Base-by-base conservation (phyloP, 1,284 basidiomycete species). In the Anthracocystis walkeri region DNA sequence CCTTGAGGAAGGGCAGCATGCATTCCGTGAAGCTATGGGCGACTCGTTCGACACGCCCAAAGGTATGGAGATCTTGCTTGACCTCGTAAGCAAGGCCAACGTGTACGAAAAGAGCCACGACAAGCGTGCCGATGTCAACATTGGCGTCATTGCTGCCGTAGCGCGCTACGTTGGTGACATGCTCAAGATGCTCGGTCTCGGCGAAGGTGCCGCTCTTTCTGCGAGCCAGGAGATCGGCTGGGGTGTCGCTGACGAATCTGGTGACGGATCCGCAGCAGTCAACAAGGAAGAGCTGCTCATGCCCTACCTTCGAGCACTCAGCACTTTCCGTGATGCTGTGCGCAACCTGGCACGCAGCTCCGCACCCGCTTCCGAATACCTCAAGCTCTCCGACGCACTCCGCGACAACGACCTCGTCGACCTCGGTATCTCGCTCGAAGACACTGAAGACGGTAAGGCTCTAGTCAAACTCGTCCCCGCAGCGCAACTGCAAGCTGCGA, bases 21-120 rank as follows among this genome's bases (percentile, higher is more conserved):
- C 89, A 2, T 97, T 99, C 89, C 91, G 94, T 58, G 88, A 87
- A n/a, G 93, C 95, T 0, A 90, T 99, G 61, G 97, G 93, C 87
- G 96, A 99, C 86, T 97, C 95, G 1, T 97, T 99, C 88, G 96
- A 99, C 86, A 99, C 96, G 0, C 93, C 95, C 1, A 88, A 88
- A 16, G 96, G 94, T 0, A 87, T 99, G 48, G 89, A 90, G 75
- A 87, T 90, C 58, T 87, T 99, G 14, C 89, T 93, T 14, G 92
- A 95, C 69, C 87, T 98, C 31, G 90, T 99, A 27, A 92, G 92
- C n/a, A 89, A 90, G 58, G 91, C 93, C 18, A 98, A 98, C 85
- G 88, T 94, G 27, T 99, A 98, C 87, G 91, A 98, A 74, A 80
- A 81, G 45, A 59, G 56, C 21, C 70, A 82, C 14, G 59, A 70